These are phyloP conservation scores for Scheffersomyces cryptocercus DNA, from an alignment of 1,139 yeast species.

Conservation along the genomic window DNA sequence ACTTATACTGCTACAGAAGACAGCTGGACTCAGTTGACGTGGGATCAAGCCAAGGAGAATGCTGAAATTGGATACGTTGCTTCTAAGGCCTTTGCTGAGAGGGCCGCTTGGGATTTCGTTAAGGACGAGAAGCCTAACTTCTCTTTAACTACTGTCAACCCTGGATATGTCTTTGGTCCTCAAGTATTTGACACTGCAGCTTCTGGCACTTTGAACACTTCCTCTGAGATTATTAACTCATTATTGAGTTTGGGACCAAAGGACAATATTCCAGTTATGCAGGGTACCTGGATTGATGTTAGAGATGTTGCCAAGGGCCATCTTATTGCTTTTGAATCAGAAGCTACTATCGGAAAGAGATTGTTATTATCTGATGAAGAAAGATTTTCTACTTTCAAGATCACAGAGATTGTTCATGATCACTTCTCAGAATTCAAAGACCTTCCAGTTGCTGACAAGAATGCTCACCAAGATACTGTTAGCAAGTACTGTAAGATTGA, in stretches of 20 bases:
- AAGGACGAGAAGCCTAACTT: conserved; percentile 16
- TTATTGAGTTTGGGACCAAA: neutral
- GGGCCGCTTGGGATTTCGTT: conserved; percentile 16
- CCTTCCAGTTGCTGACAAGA: conserved; percentile 17
- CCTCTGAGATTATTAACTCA: neutral
- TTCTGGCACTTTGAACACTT: neutral
- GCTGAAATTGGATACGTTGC: neutral
- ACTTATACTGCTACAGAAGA: neutral
- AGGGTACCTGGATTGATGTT: conserved; percentile 36
- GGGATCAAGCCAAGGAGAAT: neutral
- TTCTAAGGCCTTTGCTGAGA: conserved; percentile 29
- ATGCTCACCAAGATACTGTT: conserved; percentile 16
- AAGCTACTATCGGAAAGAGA: conserved; percentile 33
- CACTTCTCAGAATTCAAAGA: conserved; percentile 16
- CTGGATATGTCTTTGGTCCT: conserved; percentile 25
- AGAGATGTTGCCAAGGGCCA: conserved; percentile 47
- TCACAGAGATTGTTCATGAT: conserved; percentile 31
- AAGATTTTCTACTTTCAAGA: conserved; percentile 34
- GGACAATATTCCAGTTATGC: neutral
- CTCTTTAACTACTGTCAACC: conserved; percentile 16
- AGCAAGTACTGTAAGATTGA: conserved; percentile 13
- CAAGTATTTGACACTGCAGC: conserved; percentile 21
- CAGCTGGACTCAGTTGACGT: neutral
- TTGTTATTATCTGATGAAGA: conserved; percentile 36
- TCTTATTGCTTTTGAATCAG: conserved; percentile 35